Evolutionary conservation across 2,329 filamentous ascomycete species (phyloP).

Genomic region (Apiospora koreana): DNA sequence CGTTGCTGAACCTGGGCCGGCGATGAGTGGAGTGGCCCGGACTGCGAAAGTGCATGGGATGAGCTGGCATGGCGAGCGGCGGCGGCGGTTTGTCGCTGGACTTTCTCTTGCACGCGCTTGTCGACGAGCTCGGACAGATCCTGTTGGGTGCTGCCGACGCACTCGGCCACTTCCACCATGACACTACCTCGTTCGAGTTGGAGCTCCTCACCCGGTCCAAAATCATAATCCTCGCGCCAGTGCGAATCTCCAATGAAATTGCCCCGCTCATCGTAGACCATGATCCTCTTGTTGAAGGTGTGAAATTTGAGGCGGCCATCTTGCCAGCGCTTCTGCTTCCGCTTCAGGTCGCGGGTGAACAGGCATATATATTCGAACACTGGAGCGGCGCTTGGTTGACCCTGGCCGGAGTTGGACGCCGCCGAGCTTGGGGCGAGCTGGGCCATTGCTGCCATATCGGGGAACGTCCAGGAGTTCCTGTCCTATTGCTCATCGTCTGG

Average conservation of each 20-base stretch:
- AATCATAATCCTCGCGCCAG: constrained; percentile 68
- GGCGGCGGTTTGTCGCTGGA: constrained; percentile 46
- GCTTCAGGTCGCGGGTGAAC: constrained; percentile 80
- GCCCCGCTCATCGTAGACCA: constrained; percentile 83
- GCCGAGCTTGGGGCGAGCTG: constrained; percentile 18
- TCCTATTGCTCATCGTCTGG: background rate
- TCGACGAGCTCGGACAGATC: constrained; percentile 76
- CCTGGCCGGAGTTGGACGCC: constrained; percentile 10
- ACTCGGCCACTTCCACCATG: constrained; percentile 79
- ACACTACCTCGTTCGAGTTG: constrained; percentile 73
- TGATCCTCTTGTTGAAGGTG: constrained; percentile 85
- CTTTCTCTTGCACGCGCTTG: constrained; percentile 63
- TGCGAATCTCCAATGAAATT: constrained; percentile 85
- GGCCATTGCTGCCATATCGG: constrained; percentile 22
- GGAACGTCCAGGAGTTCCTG: background rate
- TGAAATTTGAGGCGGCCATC: constrained; percentile 88
- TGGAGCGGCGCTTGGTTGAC: constrained; percentile 46
- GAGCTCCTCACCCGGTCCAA: constrained; percentile 82
- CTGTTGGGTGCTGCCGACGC: constrained; percentile 70
- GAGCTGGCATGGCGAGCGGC: constrained; percentile 35
- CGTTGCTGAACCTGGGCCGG: constrained; percentile 37
- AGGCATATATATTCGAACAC: constrained; percentile 85
- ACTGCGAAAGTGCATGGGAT: constrained; percentile 26
- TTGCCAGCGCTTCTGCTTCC: constrained; percentile 92
- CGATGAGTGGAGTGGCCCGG: constrained; percentile 18